Percentiles rank a stretch among this genome's conserved stretches.
phyloP scores from a whole-genome alignment of 2,329 filamentous ascomycete species.

The Colletotrichum aenigma region DNA sequence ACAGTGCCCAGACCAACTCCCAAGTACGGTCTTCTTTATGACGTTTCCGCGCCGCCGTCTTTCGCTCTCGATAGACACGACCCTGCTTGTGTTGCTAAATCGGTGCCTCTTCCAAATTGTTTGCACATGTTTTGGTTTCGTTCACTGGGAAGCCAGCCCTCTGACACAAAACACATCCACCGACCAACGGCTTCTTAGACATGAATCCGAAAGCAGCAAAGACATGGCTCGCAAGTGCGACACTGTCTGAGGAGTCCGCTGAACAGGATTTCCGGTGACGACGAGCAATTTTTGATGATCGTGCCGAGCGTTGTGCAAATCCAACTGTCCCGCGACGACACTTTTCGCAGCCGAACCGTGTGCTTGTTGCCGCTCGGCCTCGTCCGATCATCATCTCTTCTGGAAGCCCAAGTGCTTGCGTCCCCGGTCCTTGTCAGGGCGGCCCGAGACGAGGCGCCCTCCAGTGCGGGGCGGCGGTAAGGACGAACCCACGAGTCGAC shows the following conservation, averaged over 20 bases:
- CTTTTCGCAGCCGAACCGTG: neutral
- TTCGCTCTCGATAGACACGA: neutral
- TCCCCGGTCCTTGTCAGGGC: constrained; percentile 14
- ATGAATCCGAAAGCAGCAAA: neutral
- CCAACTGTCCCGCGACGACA: neutral
- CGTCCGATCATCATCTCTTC: neutral
- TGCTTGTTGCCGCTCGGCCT: neutral
- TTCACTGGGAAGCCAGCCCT: neutral
- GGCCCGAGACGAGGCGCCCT: constrained; percentile 13
- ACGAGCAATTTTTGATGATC: neutral
- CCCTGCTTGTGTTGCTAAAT: neutral
- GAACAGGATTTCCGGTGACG: neutral
- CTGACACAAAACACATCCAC: neutral
- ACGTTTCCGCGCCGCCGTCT: neutral
- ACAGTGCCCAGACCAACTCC: neutral
- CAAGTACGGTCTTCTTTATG: neutral
- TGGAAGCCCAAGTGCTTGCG: neutral
- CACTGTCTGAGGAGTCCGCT: neutral
- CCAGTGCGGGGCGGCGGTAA: neutral
- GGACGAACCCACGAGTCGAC: neutral
- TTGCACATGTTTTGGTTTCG: neutral
- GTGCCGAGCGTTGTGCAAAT: neutral
- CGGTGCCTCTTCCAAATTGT: neutral
- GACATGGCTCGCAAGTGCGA: neutral
- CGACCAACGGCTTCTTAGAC: neutral